Percentiles rank a stretch among this genome's conserved stretches.
These are phyloP conservation scores for Linum tenue DNA, from an alignment of 345 rosid genomes.

Conservation along the genomic window DNA sequence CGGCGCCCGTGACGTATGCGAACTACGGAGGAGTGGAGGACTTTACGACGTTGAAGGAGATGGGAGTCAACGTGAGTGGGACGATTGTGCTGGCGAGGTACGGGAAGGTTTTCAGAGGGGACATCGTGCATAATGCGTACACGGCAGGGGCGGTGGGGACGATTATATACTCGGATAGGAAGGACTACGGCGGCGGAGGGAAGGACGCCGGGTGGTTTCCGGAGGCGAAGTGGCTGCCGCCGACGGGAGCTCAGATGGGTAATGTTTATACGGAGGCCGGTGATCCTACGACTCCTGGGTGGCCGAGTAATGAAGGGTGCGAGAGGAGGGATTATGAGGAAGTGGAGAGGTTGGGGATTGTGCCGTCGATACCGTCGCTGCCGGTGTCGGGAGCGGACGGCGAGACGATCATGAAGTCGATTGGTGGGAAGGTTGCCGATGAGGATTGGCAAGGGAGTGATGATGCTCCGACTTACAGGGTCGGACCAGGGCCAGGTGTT, in stretches of 20 bases:
- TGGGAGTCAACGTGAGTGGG: slow-evolving; percentile 41
- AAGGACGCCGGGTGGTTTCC: slow-evolving; percentile 47
- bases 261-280: slow-evolving; percentile 35
- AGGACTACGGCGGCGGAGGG: slow-evolving; percentile 13
- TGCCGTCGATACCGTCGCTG: slow-evolving; percentile 62
- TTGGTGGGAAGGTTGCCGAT: slow-evolving; percentile 40
- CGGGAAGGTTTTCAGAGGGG: slow-evolving; percentile 66
- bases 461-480: slow-evolving; percentile 43
- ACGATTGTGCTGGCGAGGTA: slow-evolving; percentile 50
- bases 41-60: slow-evolving; percentile 32
- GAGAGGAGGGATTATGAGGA: slow-evolving; percentile 58
- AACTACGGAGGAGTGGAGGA: slow-evolving; percentile 71
- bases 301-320: slow-evolving; percentile 62
- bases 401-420: slow-evolving; percentile 44
- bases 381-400: slow-evolving; percentile 66
- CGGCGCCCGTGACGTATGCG: slow-evolving; percentile 51
- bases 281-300: slow-evolving; percentile 29
- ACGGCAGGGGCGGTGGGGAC: slow-evolving; percentile 61
- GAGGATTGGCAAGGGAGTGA: slow-evolving; percentile 53
- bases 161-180: slow-evolving; percentile 53
- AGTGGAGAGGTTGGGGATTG: slow-evolving; percentile 40
- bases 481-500: slow-evolving; percentile 75
- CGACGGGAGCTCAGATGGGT: slow-evolving; percentile 80
- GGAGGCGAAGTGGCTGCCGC: slow-evolving; percentile 60
- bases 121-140: slow-evolving; percentile 52